Percentiles rank a stretch among this genome's conserved stretches.
phyloP scores from a whole-genome alignment of 2,329 filamentous ascomycete species.

The Raffaelea ambrosiae region DNA sequence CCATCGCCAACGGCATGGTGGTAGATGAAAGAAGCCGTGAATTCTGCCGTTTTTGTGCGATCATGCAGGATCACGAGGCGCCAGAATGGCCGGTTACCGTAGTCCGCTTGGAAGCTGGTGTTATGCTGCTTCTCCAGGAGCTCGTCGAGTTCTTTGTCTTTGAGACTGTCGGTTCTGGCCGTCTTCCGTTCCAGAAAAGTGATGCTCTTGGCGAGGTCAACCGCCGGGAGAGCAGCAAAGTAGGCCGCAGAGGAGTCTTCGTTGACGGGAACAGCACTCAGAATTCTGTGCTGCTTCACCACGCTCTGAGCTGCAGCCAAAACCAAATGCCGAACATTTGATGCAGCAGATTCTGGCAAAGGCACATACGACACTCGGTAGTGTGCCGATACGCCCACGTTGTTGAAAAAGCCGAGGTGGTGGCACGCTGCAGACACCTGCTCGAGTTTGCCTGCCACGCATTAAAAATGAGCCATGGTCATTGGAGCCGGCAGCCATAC shows the following conservation, averaged over 20 bases:
- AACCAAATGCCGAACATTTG: not conserved
- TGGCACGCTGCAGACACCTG: conserved; percentile 1
- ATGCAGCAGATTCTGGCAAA: not conserved
- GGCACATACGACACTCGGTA: not conserved
- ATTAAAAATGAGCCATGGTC: too few relatives aligned
- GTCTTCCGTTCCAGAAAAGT: not conserved
- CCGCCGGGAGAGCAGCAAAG: not conserved
- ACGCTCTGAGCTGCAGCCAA: not conserved
- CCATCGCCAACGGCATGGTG: conserved; percentile 3
- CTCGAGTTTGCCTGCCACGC: conserved; percentile 1
- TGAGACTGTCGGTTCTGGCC: not conserved
- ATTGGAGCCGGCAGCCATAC: not conserved
- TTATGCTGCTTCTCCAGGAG: not conserved
- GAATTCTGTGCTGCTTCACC: not conserved
- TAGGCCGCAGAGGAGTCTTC: not conserved
- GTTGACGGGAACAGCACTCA: not conserved
- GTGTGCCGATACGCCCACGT: not conserved
- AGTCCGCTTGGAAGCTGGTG: not conserved
- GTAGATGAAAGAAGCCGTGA: conserved; percentile 1
- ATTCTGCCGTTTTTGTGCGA: not conserved
- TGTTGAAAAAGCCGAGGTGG: conserved; percentile 1
- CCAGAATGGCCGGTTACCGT: not conserved
- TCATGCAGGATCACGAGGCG: not conserved
- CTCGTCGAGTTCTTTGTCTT: conserved; percentile 1
- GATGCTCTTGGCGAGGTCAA: not conserved